These are phyloP conservation scores for Trichosporon coremiiforme DNA, from an alignment of 1,284 basidiomycete genomes.

Conservation along the genomic window DNA sequence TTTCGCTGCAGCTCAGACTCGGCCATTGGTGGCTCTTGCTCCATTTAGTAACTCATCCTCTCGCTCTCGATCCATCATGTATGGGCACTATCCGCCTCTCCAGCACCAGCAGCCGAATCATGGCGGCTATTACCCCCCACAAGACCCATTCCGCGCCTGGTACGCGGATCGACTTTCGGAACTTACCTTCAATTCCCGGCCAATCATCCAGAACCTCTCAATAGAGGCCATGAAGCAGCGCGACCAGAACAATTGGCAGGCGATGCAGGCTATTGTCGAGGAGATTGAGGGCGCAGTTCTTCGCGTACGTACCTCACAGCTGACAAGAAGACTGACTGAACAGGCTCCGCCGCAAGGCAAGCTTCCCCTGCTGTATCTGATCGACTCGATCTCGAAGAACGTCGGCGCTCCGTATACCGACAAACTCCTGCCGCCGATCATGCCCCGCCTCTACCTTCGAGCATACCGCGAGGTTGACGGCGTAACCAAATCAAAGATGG, in stretches of 20 bases:
- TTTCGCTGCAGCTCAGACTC: conserved; percentile 13
- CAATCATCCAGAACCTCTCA: conserved; percentile 92
- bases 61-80: conserved; percentile 7
- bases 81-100: conserved; percentile 12
- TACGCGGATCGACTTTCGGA: conserved; percentile 75
- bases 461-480: conserved; percentile 83
- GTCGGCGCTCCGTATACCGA: conserved; percentile 85
- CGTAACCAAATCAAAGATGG: conserved; percentile 84
- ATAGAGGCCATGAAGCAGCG: conserved; percentile 79
- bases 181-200: conserved; percentile 92
- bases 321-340: not conserved
- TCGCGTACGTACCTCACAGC: conserved; percentile 37
- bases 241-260: conserved; percentile 64
- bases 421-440: conserved; percentile 69
- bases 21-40: not conserved
- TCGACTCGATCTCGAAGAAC: conserved; percentile 97
- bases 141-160: conserved; percentile 59
- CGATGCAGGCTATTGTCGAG: conserved; percentile 79
- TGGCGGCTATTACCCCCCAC: conserved; percentile 28
- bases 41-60: conserved; percentile 11
- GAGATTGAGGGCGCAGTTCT: conserved; percentile 86
- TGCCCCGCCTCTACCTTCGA: conserved; percentile 76
- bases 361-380: conserved; percentile 88
- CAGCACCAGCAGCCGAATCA: conserved; percentile 10
- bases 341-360: conserved; percentile 91